Evolutionary conservation across 2,329 filamentous ascomycete genomes (phyloP).

Genomic region (Cladophialophora immunda): DNA sequence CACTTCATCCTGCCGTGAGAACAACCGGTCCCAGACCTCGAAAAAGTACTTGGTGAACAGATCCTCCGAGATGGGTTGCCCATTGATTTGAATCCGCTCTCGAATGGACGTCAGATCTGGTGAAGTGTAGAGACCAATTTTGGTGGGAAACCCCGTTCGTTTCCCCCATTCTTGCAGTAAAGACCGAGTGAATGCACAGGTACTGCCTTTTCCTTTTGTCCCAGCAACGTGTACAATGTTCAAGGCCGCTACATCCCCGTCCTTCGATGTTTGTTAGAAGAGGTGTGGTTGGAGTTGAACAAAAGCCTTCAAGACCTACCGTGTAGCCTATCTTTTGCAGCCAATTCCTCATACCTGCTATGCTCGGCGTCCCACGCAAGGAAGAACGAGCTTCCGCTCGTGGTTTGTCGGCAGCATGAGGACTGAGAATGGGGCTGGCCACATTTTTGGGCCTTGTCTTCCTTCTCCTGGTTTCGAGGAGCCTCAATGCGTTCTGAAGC

Average conservation of each 20-base stretch:
- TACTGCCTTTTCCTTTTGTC: constrained; percentile 93
- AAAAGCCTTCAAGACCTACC: constrained; percentile 1
- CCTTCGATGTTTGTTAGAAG: constrained; percentile 5
- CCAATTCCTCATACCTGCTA: constrained; percentile 15
- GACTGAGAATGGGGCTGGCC: neutral
- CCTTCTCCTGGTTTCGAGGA: neutral
- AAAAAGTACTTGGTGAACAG: constrained; percentile 81
- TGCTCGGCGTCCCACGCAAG: constrained; percentile 10
- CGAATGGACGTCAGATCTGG: constrained; percentile 84
- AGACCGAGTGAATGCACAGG: constrained; percentile 81
- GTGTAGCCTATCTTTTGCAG: constrained; percentile 19
- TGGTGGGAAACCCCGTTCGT: constrained; percentile 47
- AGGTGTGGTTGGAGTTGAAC: neutral
- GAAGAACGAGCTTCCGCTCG: constrained; percentile 6
- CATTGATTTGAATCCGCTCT: constrained; percentile 84
- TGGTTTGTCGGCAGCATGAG: neutral
- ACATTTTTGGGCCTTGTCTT: neutral
- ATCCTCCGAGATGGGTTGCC: constrained; percentile 71
- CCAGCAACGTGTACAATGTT: constrained; percentile 84
- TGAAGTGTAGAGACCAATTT: constrained; percentile 82
- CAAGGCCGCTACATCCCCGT: constrained; percentile 9
- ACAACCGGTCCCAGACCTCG: constrained; percentile 77
- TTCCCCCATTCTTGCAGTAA: constrained; percentile 70
- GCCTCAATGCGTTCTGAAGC: neutral
- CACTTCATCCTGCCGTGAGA: constrained; percentile 56